Evolutionary conservation across 805 yeast species (phyloP).

Genomic region (Cyberlindnera euphorbiiphila): DNA sequence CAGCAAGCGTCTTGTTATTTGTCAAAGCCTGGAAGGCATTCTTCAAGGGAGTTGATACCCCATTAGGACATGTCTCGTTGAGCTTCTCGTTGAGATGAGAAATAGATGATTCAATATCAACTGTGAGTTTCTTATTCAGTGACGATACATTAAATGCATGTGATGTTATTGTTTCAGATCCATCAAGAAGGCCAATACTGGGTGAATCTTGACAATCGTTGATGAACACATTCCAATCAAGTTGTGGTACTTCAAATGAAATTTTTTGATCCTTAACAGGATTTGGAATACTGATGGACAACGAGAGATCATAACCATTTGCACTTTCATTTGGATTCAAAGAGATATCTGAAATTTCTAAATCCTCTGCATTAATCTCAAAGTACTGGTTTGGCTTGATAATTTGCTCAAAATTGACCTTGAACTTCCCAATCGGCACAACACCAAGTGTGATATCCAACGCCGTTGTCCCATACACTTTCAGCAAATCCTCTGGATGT

Average conservation of each 20-base stretch:
- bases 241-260: constrained; percentile 31
- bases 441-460: constrained; percentile 32
- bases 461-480: constrained; percentile 33
- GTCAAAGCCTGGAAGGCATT: constrained; percentile 14
- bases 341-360: constrained; percentile 25
- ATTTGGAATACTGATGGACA: constrained; percentile 20
- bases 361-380: constrained; percentile 18
- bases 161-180: constrained; percentile 7
- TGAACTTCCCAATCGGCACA: constrained; percentile 31
- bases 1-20: constrained; percentile 19
- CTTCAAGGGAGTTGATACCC: constrained; percentile 16
- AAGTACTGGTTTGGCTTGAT: constrained; percentile 26
- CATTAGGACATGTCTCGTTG: constrained; percentile 3
- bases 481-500: constrained; percentile 30
- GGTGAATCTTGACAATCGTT: constrained; percentile 34
- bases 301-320: constrained; percentile 24
- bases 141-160: constrained; percentile 18
- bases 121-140: constrained; percentile 7
- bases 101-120: constrained; percentile 13
- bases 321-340: constrained; percentile 21
- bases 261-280: constrained; percentile 20
- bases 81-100: constrained; percentile 9
- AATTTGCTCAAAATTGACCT: constrained; percentile 31
- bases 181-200: constrained; percentile 29
- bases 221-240: constrained; percentile 35